These are phyloP conservation scores for Mycena amicta DNA, from an alignment of 768 basidiomycete genomes.

Conservation along the genomic window DNA sequence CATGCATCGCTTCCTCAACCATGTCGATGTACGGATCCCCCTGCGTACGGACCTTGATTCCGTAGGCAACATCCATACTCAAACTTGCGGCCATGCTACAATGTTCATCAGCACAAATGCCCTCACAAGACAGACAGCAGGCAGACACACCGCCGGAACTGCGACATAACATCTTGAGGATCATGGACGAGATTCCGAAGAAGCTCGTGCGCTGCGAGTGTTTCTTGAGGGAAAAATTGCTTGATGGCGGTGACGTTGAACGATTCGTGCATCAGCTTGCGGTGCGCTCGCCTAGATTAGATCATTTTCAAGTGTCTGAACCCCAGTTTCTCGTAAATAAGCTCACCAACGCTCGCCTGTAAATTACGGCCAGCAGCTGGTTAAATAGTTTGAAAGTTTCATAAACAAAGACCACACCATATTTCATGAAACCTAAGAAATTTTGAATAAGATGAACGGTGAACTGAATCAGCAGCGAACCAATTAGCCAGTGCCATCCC, in stretches of 20 bases:
- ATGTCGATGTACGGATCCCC: constrained; percentile 31
- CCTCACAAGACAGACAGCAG: no score
- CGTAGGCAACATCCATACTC: constrained; percentile 29
- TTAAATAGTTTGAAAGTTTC: not conserved
- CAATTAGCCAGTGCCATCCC: constrained; percentile 22
- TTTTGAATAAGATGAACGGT: not conserved
- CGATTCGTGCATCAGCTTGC: constrained; percentile 26
- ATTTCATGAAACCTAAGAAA: constrained; percentile 18
- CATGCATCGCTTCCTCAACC: constrained; percentile 27
- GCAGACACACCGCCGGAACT: constrained; percentile 30
- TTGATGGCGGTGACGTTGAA: constrained; percentile 23
- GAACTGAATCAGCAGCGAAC: not conserved
- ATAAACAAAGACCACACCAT: constrained; percentile 13
- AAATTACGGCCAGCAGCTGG: not conserved
- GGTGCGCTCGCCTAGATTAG: constrained; percentile 28
- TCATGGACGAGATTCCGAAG: constrained; percentile 26
- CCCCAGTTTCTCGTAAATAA: not conserved
- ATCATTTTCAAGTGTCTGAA: no score
- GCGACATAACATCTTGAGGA: constrained; percentile 28
- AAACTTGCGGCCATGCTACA: constrained; percentile 23
- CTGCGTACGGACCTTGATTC: constrained; percentile 25
- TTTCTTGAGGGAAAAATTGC: constrained; percentile 25
- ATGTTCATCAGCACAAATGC: not conserved
- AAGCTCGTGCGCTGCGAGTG: constrained; percentile 24
- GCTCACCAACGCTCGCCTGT: not conserved